These are phyloP conservation scores for Calonectria naviculata DNA, from an alignment of 2,329 filamentous ascomycete genomes.

Conservation along the genomic window DNA sequence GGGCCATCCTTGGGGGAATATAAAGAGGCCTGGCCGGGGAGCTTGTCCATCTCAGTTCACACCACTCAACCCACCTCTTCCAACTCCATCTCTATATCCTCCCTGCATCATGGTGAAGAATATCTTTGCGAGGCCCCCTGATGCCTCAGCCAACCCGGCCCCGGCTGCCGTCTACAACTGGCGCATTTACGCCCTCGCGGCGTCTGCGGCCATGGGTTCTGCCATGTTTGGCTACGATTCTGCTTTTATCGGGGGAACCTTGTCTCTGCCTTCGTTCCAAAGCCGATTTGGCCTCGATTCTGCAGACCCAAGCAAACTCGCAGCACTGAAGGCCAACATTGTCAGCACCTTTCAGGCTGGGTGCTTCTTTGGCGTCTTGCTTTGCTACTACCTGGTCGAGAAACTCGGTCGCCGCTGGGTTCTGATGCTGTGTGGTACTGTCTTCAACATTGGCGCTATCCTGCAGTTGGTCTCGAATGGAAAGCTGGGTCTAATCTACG, in stretches of 20 bases:
- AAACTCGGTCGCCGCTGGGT: slow-evolving; percentile 63
- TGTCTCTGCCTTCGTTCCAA: slow-evolving; percentile 35
- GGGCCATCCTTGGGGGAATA: background rate
- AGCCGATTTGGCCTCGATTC: slow-evolving; percentile 28
- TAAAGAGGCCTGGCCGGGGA: background rate
- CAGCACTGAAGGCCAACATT: slow-evolving; percentile 42
- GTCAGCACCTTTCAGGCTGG: slow-evolving; percentile 64
- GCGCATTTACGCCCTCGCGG: slow-evolving; percentile 40
- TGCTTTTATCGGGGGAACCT: slow-evolving; percentile 39
- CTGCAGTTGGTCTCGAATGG: slow-evolving; percentile 57
- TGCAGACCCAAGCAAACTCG: slow-evolving; percentile 12
- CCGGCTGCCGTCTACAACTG: slow-evolving; percentile 41
- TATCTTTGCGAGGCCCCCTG: slow-evolving; percentile 6
- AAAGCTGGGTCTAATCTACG: slow-evolving; percentile 66
- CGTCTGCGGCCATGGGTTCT: slow-evolving; percentile 39
- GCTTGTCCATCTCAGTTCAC: background rate
- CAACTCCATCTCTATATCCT: background rate
- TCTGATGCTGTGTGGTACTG: slow-evolving; percentile 60
- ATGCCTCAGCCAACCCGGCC: slow-evolving; percentile 25
- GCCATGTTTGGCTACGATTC: slow-evolving; percentile 42
- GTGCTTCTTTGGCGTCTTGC: slow-evolving; percentile 64
- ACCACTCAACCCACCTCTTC: background rate
- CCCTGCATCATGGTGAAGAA: slow-evolving; percentile 7
- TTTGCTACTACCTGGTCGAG: slow-evolving; percentile 66
- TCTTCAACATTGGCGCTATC: slow-evolving; percentile 61